Conservation (phyloP, 306 rosid species). For the Delonix regia region DNA sequence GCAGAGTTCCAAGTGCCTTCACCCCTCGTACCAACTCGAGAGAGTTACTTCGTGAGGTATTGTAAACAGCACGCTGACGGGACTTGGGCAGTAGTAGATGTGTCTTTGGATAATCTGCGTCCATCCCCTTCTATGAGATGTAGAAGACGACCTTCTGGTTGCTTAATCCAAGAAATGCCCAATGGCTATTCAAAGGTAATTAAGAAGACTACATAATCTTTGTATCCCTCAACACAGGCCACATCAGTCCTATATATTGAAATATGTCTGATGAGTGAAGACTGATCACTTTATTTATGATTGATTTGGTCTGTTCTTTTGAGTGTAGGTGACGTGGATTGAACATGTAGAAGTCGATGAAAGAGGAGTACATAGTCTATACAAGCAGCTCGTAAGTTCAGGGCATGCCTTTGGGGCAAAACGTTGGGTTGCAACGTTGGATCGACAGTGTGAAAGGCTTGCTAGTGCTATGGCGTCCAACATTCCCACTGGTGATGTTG, state of each 20-base stretch:
- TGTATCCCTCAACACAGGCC: too few species aligned
- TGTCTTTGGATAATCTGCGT: conserved; percentile 80
- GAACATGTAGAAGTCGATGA: conserved; percentile 95
- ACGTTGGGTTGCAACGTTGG: conserved; percentile 92
- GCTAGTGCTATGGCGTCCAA: conserved; percentile 92
- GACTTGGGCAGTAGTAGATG: conserved; percentile 96
- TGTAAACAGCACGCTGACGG: conserved; percentile 87
- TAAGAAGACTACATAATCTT: background rate
- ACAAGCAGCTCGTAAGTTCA: conserved; percentile 81
- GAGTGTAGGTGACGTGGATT: conserved; percentile 81
- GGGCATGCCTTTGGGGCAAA: conserved; percentile 96
- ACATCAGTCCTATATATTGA: too few species aligned
- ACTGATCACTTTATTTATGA: background rate
- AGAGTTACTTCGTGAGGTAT: conserved; percentile 87
- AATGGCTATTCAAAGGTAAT: conserved; percentile 92
- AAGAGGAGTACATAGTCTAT: conserved; percentile 86
- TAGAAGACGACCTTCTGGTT: conserved; percentile 94
- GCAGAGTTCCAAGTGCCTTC: conserved; percentile 94
- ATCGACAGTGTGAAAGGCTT: conserved; percentile 91
- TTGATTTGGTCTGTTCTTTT: background rate
- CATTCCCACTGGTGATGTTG: conserved; percentile 80
- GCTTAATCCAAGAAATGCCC: conserved; percentile 96
- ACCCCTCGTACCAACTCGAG: conserved; percentile 91
- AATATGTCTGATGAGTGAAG: background rate
- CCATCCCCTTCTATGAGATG: conserved; percentile 63